Conservation (phyloP, 75 land plant genomes). For the Picea glauca region DNA sequence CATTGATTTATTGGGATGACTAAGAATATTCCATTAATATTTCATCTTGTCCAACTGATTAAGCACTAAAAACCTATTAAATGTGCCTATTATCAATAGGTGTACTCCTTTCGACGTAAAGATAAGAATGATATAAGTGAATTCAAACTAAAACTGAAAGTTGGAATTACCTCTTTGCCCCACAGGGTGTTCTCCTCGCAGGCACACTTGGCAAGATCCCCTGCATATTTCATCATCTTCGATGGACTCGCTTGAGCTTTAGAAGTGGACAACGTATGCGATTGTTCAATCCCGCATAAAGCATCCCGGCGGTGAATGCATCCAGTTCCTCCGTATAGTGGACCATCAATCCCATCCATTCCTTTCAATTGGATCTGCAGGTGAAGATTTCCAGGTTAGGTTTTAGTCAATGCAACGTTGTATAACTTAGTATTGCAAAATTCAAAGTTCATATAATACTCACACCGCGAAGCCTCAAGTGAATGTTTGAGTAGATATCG, state of each 20-base stretch:
- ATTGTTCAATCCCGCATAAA: constrained; percentile 6
- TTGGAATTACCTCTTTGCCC: not conserved
- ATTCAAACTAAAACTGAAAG: too few species aligned
- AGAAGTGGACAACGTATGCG: too few species aligned
- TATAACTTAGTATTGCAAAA: too few species aligned
- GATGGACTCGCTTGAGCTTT: not conserved
- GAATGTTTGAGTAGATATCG: constrained; percentile 22
- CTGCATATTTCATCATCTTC: constrained; percentile 18
- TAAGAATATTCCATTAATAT: too few species aligned
- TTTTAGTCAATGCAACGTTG: too few species aligned
- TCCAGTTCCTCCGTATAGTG: constrained; percentile 29
- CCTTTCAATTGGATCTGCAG: constrained; percentile 23
- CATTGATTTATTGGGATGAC: too few species aligned
- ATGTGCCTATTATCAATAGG: too few species aligned
- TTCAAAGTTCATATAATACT: not conserved
- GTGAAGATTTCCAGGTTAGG: not conserved
- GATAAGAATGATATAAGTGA: too few species aligned
- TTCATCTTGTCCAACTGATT: too few species aligned
- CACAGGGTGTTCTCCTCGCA: not conserved
- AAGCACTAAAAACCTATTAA: too few species aligned
- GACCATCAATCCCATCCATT: constrained; percentile 18
- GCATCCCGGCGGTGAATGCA: constrained; percentile 17
- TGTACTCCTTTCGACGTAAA: too few species aligned
- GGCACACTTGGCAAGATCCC: not conserved
- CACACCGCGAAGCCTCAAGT: constrained; percentile 16